phyloP scores from a whole-genome alignment of 768 basidiomycete genomes.

The Tylopilus cervinicoccineus region DNA sequence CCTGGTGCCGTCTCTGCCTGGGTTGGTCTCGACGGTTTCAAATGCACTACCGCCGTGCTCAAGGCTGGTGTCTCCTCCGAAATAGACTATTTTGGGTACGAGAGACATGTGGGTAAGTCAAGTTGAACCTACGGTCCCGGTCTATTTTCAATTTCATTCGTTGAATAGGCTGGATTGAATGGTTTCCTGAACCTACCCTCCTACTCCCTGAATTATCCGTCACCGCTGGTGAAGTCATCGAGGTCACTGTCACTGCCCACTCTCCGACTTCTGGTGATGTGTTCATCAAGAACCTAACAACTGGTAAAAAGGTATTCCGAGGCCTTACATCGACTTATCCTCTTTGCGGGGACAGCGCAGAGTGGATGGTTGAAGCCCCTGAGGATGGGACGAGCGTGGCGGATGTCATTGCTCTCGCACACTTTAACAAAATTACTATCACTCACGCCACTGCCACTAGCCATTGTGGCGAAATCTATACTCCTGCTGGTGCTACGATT shows the following conservation, averaged over 20 bases:
- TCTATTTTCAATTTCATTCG: too few species aligned
- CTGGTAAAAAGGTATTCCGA: too few species aligned
- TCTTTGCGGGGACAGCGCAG: neutral
- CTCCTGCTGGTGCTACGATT: too few species aligned
- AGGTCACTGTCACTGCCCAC: neutral
- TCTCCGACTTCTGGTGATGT: slow-evolving; percentile 1
- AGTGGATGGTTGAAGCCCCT: neutral
- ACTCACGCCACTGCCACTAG: too few species aligned
- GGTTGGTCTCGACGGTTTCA: neutral
- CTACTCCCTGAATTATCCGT: neutral
- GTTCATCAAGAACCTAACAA: slow-evolving; percentile 6
- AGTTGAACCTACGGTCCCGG: neutral
- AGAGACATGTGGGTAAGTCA: neutral
- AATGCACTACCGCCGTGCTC: neutral
- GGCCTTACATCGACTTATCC: neutral
- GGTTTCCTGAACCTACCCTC: neutral
- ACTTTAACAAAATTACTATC: neutral
- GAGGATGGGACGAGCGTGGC: too few species aligned
- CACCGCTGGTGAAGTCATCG: neutral
- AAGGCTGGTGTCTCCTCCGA: neutral
- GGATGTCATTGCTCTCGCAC: neutral
- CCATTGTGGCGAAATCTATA: too few species aligned
- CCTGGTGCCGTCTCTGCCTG: neutral
- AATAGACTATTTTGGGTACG: too few species aligned
- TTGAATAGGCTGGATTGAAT: neutral